These are phyloP conservation scores for Hyaloperonospora arabidopsidis DNA, from an alignment of 352 stramenopile species.

Conservation along the genomic window DNA sequence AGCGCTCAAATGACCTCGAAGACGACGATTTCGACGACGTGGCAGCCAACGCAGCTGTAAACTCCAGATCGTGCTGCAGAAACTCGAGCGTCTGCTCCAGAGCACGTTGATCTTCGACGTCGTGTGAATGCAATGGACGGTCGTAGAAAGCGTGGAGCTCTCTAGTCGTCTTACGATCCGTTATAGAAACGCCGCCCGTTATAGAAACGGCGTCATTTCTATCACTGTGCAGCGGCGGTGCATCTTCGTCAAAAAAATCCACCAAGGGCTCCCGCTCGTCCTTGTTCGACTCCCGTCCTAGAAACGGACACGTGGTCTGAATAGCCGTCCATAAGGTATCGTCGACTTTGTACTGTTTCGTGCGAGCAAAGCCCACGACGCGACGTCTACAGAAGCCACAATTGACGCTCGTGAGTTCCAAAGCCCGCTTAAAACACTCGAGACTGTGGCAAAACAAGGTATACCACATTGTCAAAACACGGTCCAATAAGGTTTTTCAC, in stretches of 20 bases:
- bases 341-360: slow-evolving; percentile 68
- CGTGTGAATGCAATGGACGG: slow-evolving; percentile 26
- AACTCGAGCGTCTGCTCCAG: slow-evolving; percentile 51
- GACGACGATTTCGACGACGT: slow-evolving; percentile 21
- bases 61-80: slow-evolving; percentile 42
- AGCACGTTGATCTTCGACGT: slow-evolving; percentile 31
- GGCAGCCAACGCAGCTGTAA: slow-evolving; percentile 22
- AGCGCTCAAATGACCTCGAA: slow-evolving; percentile 9
- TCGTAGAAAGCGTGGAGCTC: slow-evolving; percentile 44
- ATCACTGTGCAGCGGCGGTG: slow-evolving; percentile 23
- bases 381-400: slow-evolving; percentile 75
- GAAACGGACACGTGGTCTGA: slow-evolving; percentile 39
- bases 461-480: background rate
- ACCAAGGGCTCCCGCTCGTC: slow-evolving; percentile 26
- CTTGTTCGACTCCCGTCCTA: slow-evolving; percentile 16
- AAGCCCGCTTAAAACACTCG: slow-evolving; percentile 62
- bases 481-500: background rate
- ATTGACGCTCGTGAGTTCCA: slow-evolving; percentile 70
- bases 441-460: slow-evolving; percentile 23
- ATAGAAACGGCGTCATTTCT: slow-evolving; percentile 16
- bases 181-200: slow-evolving; percentile 1
- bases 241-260: slow-evolving; percentile 50
- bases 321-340: slow-evolving; percentile 54
- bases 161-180: slow-evolving; percentile 10
- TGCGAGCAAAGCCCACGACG: slow-evolving; percentile 65